Percentiles rank a stretch among this genome's conserved stretches.
phyloP scores from a whole-genome alignment of 176 grass and related monocot species.

The Saccharum officinarum region DNA sequence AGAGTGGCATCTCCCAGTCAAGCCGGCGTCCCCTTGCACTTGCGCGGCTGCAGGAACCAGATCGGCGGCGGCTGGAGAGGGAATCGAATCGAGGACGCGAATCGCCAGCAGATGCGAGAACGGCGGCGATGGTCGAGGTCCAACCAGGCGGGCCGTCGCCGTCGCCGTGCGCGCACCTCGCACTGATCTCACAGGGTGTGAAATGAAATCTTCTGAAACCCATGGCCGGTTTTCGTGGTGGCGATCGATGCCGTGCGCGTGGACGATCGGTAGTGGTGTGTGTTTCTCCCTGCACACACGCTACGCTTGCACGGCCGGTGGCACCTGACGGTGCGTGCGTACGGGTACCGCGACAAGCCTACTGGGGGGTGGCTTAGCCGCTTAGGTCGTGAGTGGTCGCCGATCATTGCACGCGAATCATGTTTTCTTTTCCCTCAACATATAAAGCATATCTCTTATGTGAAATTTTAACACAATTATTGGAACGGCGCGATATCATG shows the following conservation, averaged over 20 bases:
- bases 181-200: background rate
- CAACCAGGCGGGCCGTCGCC: background rate
- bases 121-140: background rate
- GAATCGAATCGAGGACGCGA: background rate
- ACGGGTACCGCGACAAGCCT: no score
- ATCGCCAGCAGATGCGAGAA: background rate
- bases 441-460: background rate
- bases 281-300: background rate
- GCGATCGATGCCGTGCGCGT: background rate
- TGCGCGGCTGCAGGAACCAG: no score
- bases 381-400: background rate
- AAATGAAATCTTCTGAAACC: no score
- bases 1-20: background rate
- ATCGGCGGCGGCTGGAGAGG: no score
- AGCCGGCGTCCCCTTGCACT: no score
- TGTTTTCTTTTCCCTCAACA: background rate
- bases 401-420: background rate
- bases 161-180: background rate
- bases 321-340: background rate
- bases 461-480: background rate
- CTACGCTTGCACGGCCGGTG: background rate
- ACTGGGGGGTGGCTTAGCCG: no score
- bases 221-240: background rate
- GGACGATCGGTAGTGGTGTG: background rate
- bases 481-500: background rate